A percentile compares a stretch with the other conserved stretches of the same genome.
Evolutionary conservation across 257 asterid species (phyloP).

Genomic region (Capsicum pubescens): DNA sequence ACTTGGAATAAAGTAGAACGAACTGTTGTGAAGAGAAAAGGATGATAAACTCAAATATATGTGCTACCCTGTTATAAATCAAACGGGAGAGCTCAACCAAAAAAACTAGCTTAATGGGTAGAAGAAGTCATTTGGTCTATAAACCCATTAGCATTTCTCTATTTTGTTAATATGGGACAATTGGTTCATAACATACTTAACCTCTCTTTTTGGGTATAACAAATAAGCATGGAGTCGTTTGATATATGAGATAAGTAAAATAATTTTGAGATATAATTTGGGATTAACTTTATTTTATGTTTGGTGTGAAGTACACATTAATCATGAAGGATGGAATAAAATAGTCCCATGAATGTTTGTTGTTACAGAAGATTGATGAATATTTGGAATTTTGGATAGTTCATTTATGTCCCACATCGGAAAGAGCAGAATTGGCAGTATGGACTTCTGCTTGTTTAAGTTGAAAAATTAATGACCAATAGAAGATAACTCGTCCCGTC

Average conservation of each 20-base stretch:
- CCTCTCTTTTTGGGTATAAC: neutral
- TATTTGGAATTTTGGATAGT: neutral
- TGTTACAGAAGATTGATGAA: neutral
- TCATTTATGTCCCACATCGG: neutral
- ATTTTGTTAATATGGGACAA: too few species aligned
- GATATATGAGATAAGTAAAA: too few species aligned
- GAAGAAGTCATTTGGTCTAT: too few species aligned
- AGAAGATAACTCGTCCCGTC: constrained; percentile 47
- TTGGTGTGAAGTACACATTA: too few species aligned
- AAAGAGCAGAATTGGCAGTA: neutral
- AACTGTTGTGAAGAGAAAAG: neutral
- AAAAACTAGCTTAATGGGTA: too few species aligned
- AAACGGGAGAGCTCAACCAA: too few species aligned
- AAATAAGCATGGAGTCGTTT: too few species aligned
- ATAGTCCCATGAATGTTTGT: neutral
- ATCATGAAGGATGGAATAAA: too few species aligned
- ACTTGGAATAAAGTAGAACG: neutral
- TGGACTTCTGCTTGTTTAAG: neutral
- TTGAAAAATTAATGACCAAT: accelerated
- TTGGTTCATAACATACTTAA: neutral
- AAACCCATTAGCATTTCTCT: too few species aligned
- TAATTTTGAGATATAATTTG: too few species aligned
- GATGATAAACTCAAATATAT: neutral
- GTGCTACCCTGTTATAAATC: too few species aligned
- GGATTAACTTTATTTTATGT: too few species aligned